These are phyloP conservation scores for Rosa persica DNA, from an alignment of 306 rosid genomes.

Conservation along the genomic window DNA sequence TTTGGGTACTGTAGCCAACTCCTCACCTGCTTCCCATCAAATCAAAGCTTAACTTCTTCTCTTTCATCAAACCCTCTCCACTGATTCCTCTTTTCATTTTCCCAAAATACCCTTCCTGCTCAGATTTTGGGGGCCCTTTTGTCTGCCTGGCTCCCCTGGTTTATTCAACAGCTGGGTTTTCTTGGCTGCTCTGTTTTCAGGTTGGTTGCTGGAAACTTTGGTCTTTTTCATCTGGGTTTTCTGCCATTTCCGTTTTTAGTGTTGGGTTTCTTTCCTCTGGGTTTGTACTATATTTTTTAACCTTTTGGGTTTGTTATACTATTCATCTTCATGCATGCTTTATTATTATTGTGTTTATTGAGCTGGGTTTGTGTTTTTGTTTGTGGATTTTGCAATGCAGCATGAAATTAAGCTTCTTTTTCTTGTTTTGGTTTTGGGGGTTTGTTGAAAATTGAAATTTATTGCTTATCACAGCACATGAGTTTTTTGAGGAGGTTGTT, in stretches of 20 bases:
- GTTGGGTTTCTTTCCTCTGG: neutral
- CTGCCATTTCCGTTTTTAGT: neutral
- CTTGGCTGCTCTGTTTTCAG: neutral
- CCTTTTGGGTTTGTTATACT: neutral
- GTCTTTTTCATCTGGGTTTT: neutral
- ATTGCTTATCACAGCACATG: neutral
- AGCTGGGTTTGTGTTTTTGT: conserved; percentile 2
- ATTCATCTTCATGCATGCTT: neutral
- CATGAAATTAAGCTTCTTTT: neutral
- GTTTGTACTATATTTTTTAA: neutral
- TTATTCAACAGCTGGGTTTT: neutral
- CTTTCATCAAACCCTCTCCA: neutral
- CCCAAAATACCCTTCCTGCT: neutral
- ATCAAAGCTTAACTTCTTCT: neutral
- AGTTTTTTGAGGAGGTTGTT: neutral
- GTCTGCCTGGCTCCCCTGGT: neutral
- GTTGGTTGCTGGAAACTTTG: neutral
- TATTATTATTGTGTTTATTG: neutral
- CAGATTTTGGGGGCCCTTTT: neutral
- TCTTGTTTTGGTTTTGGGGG: neutral
- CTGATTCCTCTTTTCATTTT: neutral
- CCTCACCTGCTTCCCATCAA: neutral
- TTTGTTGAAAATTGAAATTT: neutral
- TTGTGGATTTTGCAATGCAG: neutral
- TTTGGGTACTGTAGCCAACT: neutral